Evolutionary conservation across 768 basidiomycete species (phyloP), one percentile per base, ranked within the genome.

Genomic region (Krasilnikovozyma curviuscula): DNA sequence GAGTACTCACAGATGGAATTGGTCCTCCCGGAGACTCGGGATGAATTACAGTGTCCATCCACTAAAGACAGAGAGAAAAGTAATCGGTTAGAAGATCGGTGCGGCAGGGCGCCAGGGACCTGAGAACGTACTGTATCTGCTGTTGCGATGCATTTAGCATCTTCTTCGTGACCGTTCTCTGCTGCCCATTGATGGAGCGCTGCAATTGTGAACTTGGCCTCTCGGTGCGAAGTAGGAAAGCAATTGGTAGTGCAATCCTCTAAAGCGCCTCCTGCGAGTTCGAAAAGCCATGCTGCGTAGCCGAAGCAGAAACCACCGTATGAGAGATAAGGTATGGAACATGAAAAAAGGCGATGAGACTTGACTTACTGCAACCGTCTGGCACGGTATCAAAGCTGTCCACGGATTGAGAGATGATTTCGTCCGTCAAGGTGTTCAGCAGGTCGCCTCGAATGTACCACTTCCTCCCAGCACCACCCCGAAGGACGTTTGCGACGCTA

Each of bases 181-280:
- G 86, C 78, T 52, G 83, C 80, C 86, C 86, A 91, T 60, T 91
- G 86, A 62, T 89, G 86, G 23, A 89, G 69, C 16, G 86, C 85
- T 3, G 83, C 81, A 46, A 91, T 76, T 2, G 81, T 86, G 65
- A 85, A 91, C 8, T 73, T 62, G 1, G 82, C 79, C 61, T 84
- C 72, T 40, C 86, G 77, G 58, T 84, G 81, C 10, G 72, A 69
- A 60, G 77, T 77, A 3, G 84, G 83, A 13, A 85, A 64, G 55
- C 81, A 83, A 12, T 70, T 77, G 54, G 62, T 57, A 47, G 81
- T 78, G 50, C 73, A 75, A 0, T 64, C 61, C 33, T 83, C 72
- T 1, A 81, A 81, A 16, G 83, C 83, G 2, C 81, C 58, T 23
- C 60, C 86, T 0, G 81, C 80, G 34, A 86, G 72, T 63, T 93